Percentiles rank a stretch among this genome's conserved stretches.
phyloP scores from a whole-genome alignment of 345 rosid species.

The Acer negundo region DNA sequence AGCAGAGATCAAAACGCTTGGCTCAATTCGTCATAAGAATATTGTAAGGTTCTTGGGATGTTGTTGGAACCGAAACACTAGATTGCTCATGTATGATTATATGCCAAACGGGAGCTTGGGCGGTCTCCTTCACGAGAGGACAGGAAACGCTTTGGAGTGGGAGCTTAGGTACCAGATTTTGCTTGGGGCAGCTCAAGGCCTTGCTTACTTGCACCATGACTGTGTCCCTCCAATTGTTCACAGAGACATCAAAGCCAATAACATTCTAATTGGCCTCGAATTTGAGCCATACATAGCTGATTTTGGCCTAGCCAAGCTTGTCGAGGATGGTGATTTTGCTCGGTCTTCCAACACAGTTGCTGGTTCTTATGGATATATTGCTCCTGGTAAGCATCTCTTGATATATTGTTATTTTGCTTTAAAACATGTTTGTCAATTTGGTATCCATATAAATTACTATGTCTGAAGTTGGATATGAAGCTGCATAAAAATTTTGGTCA shows the following conservation, averaged over 20 bases:
- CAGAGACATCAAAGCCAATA: conserved; percentile 91
- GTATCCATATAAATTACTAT: background rate
- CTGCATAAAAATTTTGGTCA: background rate
- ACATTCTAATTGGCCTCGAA: conserved; percentile 82
- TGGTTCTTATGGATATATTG: conserved; percentile 95
- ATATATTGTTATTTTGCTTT: background rate
- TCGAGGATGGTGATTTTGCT: conserved; percentile 81
- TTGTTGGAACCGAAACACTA: conserved; percentile 80
- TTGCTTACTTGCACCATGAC: conserved; percentile 94
- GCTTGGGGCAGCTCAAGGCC: conserved; percentile 90
- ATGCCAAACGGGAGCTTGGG: conserved; percentile 97
- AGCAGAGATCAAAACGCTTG: conserved; percentile 85
- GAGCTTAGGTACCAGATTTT: conserved; percentile 81
- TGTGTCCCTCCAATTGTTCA: conserved; percentile 94
- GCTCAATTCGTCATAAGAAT: conserved; percentile 94
- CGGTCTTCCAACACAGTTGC: conserved; percentile 87
- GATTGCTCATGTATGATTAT: conserved; percentile 90
- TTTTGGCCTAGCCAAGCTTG: conserved; percentile 95
- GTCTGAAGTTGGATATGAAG: background rate
- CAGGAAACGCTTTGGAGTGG: conserved; percentile 77
- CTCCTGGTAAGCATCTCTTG: conserved; percentile 64
- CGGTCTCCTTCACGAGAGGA: conserved; percentile 80
- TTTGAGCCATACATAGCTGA: conserved; percentile 98
- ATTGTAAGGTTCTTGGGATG: conserved; percentile 91
- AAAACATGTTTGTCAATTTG: background rate